Base-by-base conservation (phyloP, 2,329 filamentous ascomycete genomes). In the Pseudocercospora fijiensis region DNA sequence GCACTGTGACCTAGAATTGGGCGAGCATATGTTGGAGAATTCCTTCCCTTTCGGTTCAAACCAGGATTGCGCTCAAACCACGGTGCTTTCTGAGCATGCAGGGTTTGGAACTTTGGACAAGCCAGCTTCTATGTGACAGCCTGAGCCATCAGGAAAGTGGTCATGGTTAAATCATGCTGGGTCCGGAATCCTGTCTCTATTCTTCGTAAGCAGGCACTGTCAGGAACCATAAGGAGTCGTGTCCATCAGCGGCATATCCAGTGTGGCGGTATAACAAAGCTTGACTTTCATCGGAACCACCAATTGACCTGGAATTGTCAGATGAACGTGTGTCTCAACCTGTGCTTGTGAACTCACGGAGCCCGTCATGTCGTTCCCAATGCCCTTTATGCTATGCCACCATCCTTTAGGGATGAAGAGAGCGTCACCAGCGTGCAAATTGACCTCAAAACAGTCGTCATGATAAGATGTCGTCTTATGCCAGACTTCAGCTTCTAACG, bases 321-420 rank as follows among this genome's bases (percentile, higher is more conserved):
- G 45, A 51, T 13, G 41, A 51, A 41, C 37, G 16, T 18, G 18
- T 18, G 18, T 41, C 56, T 41, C 37, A 41, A 8, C 37, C 37
- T 41, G 16, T 41, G 37, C 37, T 41, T 41, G 18, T 20, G 52
- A 71, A 77, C 80, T 74, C 69, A 86, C 85, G 62, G 85, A 87
- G 65, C 82, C 86, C 60, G 83, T 88, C 58, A 87, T 81, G 22
- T 83, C 81, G 60, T 79, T 70, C 1, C 85, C 86, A 52, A 83
- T 71, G 43, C 90, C 90, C 73, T 84, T 87, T 60, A 96, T 85
- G 73, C 89, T 91, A 82, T 96, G 91, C 91, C 91, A 96, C 90
- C 91, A 95, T 1, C 90, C 90, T 64, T 86, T 85, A 0, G 91
- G 92, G 41, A 96, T 91, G 74, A 91, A 95, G 8, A 96, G 72